phyloP scores from a whole-genome alignment of 139 green algal species.

The Deuterostichococcus epilithicus region DNA sequence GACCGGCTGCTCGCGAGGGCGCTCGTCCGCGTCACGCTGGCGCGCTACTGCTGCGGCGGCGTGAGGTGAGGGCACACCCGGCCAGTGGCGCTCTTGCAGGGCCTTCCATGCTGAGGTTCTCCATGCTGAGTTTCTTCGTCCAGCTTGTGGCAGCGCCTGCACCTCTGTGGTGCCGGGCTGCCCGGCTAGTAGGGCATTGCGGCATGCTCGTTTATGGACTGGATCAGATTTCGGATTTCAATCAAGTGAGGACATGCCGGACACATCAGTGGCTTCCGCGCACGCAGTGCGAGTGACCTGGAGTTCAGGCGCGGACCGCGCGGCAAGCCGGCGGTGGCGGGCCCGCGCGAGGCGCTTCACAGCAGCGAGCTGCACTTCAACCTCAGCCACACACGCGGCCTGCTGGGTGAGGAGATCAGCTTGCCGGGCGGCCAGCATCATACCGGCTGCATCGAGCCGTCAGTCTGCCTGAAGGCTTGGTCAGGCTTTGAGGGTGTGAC shows the following conservation, averaged over 20 bases:
- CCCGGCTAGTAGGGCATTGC: too few relatives aligned
- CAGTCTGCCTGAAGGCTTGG: not conserved
- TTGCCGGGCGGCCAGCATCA: not conserved
- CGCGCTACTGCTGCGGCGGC: conserved; percentile 3
- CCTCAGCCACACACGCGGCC: conserved; percentile 44
- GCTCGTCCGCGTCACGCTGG: conserved; percentile 21
- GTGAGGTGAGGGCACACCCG: too few relatives aligned
- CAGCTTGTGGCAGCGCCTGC: too few relatives aligned
- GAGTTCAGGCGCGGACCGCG: conserved; percentile 29
- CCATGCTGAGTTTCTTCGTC: too few relatives aligned
- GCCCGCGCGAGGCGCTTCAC: not conserved
- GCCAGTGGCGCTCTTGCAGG: too few relatives aligned
- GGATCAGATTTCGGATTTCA: too few relatives aligned
- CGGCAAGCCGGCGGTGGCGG: conserved; percentile 48
- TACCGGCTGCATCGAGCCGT: not conserved
- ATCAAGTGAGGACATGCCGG: too few relatives aligned
- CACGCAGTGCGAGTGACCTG: conserved; percentile 1
- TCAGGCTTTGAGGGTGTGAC: not conserved
- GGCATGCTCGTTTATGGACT: too few relatives aligned
- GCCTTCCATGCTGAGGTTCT: conserved; percentile 28
- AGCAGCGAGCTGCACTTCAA: conserved; percentile 47
- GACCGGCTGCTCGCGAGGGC: conserved; percentile 48
- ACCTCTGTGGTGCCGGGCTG: too few relatives aligned
- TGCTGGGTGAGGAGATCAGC: conserved; percentile 33
- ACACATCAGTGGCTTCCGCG: too few relatives aligned